phyloP scores from a whole-genome alignment of 495 filamentous ascomycete genomes.

The Friedmanniomyces simplex region DNA sequence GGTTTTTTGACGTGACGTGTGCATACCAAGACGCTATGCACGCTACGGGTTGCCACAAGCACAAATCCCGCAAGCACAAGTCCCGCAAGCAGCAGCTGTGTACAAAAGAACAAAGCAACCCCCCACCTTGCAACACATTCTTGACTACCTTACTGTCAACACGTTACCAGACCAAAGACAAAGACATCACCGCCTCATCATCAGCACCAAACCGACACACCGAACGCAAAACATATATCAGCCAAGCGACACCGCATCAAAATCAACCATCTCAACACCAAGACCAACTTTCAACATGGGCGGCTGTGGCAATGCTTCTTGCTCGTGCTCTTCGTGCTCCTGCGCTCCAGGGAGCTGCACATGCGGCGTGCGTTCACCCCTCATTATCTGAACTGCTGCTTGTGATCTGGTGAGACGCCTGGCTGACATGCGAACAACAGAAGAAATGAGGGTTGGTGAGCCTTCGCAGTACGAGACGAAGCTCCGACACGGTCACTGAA shows the following conservation, averaged over 20 bases:
- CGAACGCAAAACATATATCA: not conserved
- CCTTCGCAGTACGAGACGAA: too few relatives aligned
- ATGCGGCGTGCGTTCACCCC: slow-evolving; percentile 3
- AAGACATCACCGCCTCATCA: not conserved
- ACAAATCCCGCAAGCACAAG: not conserved
- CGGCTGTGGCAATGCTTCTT: slow-evolving; percentile 18
- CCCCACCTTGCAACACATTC: not conserved
- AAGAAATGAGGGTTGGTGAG: too few relatives aligned
- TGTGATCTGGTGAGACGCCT: too few relatives aligned
- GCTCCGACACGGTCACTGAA: too few relatives aligned
- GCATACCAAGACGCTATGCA: too few relatives aligned
- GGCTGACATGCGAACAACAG: too few relatives aligned
- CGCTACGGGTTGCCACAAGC: not conserved
- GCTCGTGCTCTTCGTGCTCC: slow-evolving; percentile 11
- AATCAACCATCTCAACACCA: not conserved
- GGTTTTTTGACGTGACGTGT: not conserved
- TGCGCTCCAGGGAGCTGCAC: slow-evolving; percentile 15
- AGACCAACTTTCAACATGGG: slow-evolving; percentile 14
- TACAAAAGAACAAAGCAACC: not conserved
- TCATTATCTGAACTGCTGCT: too few relatives aligned
- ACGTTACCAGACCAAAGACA: slow-evolving; percentile 3
- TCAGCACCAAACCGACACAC: not conserved
- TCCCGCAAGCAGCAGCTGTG: not conserved
- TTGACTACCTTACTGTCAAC: too few relatives aligned
- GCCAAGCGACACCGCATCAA: not conserved